These are phyloP conservation scores for Yamadazyma takamatsuzukensis DNA, from an alignment of 805 yeast species.

Conservation along the genomic window DNA sequence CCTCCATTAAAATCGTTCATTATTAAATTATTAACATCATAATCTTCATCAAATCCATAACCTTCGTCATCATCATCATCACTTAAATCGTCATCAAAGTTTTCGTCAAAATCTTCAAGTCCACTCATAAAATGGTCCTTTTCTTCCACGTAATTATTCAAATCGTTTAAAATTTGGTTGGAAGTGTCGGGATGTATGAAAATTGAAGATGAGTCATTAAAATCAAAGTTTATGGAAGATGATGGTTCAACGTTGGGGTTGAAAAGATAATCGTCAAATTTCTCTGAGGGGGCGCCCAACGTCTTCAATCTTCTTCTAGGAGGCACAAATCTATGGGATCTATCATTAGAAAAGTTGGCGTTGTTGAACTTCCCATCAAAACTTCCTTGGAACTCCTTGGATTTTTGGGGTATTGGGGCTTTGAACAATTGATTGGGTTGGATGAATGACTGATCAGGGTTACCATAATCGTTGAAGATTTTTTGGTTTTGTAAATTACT, in stretches of 20 bases:
- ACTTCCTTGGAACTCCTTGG: too few species aligned
- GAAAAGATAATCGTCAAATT: conserved; percentile 35
- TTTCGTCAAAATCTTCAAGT: conserved; percentile 16
- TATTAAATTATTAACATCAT: too few species aligned
- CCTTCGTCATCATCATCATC: conserved; percentile 29
- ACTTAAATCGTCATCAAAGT: conserved; percentile 8
- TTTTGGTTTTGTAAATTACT: conserved; percentile 6
- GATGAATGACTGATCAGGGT: conserved; percentile 13
- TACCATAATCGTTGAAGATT: conserved; percentile 14
- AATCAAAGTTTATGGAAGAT: conserved; percentile 25
- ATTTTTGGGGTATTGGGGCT: not conserved
- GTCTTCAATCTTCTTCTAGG: conserved; percentile 32
- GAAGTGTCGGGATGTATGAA: conserved; percentile 20
- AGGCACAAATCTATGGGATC: conserved; percentile 3
- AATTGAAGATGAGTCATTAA: conserved; percentile 26
- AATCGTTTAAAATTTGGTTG: conserved; percentile 6
- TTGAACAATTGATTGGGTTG: conserved; percentile 10
- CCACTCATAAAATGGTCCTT: conserved; percentile 34
- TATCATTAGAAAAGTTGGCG: not conserved
- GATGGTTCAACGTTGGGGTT: conserved; percentile 43
- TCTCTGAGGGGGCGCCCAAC: conserved; percentile 22
- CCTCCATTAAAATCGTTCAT: too few species aligned
- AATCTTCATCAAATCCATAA: conserved; percentile 37
- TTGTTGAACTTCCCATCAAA: too few species aligned
- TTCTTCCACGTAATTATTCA: conserved; percentile 7